A percentile compares a stretch with the other conserved stretches of the same genome.
Conservation (phyloP, 129 eudicot species). For the Heracleum sosnowskyi region DNA sequence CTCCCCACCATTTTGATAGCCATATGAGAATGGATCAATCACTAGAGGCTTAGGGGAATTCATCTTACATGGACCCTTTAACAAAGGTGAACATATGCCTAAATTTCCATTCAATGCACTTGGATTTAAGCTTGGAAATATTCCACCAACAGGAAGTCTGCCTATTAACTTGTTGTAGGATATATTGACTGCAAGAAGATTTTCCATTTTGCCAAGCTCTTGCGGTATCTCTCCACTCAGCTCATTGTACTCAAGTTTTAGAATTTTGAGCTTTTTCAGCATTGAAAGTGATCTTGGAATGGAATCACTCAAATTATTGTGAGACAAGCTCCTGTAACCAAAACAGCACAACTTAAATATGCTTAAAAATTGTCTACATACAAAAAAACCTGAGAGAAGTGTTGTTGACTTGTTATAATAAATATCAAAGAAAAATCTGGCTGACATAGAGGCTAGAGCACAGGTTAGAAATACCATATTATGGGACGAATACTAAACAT, state of each 20-base stretch:
- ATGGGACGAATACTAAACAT: not conserved
- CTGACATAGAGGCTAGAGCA: not conserved
- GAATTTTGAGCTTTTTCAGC: slow-evolving; percentile 77
- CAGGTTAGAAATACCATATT: not conserved
- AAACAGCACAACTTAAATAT: slow-evolving; percentile 3
- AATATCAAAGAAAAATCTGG: not conserved
- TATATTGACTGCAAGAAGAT: slow-evolving; percentile 70
- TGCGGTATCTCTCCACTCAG: slow-evolving; percentile 88
- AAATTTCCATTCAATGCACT: slow-evolving; percentile 75
- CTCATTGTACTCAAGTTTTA: slow-evolving; percentile 64
- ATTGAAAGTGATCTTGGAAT: slow-evolving; percentile 73
- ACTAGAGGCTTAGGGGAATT: slow-evolving; percentile 87
- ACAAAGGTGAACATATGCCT: slow-evolving; percentile 81
- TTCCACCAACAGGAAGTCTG: slow-evolving; percentile 61
- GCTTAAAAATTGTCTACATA: not conserved
- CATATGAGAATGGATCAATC: slow-evolving; percentile 64
- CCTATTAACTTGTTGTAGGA: slow-evolving; percentile 85
- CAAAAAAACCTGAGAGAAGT: not conserved
- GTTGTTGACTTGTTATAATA: not conserved
- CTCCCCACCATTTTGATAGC: slow-evolving; percentile 35
- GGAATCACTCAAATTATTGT: slow-evolving; percentile 52
- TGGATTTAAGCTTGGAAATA: slow-evolving; percentile 59
- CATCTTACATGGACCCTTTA: slow-evolving; percentile 75
- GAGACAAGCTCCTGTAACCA: slow-evolving; percentile 72
- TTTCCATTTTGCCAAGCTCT: slow-evolving; percentile 58